phyloP scores from a whole-genome alignment of 306 rosid species.

The Gynostemma pentaphyllum region DNA sequence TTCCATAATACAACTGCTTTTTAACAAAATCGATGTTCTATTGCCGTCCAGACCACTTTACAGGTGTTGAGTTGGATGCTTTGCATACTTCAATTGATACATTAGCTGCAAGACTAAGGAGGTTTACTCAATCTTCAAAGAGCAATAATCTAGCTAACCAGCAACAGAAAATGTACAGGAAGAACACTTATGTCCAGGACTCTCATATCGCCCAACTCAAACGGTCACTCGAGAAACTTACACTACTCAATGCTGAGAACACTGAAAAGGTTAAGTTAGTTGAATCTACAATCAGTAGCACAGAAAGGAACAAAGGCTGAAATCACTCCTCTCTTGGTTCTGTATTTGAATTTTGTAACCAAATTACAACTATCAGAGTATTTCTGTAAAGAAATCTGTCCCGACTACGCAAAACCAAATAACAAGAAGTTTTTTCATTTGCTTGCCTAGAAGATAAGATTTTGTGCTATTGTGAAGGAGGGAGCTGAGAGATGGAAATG shows the following conservation, averaged over 20 bases:
- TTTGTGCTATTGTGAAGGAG: background rate
- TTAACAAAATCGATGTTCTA: constrained; percentile 2
- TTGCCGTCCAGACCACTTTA: constrained; percentile 44
- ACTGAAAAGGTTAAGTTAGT: constrained; percentile 60
- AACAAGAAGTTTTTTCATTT: no score
- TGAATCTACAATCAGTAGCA: constrained; percentile 43
- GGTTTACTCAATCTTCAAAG: constrained; percentile 37
- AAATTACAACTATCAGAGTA: background rate
- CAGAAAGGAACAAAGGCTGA: constrained; percentile 34
- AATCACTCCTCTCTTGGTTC: no score
- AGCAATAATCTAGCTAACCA: constrained; percentile 30
- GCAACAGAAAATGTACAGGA: constrained; percentile 32
- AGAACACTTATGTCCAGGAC: constrained; percentile 36
- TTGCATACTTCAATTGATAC: constrained; percentile 65
- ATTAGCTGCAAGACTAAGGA: constrained; percentile 50
- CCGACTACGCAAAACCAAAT: background rate
- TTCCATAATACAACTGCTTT: background rate
- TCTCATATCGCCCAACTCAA: constrained; percentile 58
- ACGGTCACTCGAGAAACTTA: constrained; percentile 55
- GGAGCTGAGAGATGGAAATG: constrained; percentile 6
- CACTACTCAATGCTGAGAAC: constrained; percentile 60
- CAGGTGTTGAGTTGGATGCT: constrained; percentile 67
- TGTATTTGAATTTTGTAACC: background rate
- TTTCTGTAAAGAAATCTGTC: background rate
- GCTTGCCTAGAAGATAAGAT: constrained; percentile 5